These are phyloP conservation scores for Umbelopsis sp. DNA, from an alignment of 192 early-diverging fungal species.

Conservation along the genomic window DNA sequence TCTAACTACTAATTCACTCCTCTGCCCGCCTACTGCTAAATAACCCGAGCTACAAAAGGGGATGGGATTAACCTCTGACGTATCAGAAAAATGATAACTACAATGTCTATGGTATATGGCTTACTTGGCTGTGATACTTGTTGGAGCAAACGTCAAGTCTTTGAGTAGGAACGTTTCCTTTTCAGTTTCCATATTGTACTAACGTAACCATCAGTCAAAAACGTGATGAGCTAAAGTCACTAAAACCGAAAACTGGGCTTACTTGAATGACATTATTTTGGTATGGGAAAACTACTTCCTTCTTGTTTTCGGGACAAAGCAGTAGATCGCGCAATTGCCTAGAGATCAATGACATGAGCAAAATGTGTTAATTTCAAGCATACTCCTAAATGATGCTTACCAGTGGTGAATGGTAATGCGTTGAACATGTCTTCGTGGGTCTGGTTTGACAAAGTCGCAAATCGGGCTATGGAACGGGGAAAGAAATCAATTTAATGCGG, in stretches of 20 bases:
- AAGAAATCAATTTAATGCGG: neutral
- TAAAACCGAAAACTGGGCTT: neutral
- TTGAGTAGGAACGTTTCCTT: constrained; percentile 61
- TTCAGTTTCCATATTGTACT: constrained; percentile 53
- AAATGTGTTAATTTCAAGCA: too few species aligned
- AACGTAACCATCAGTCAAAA: constrained; percentile 27
- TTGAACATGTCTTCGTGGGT: constrained; percentile 70
- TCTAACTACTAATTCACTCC: constrained; percentile 79
- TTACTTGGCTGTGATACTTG: constrained; percentile 72
- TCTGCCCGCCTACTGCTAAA: constrained; percentile 90
- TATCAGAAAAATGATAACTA: neutral
- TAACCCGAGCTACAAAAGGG: constrained; percentile 66
- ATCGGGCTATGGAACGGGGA: neutral
- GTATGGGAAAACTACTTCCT: constrained; percentile 82
- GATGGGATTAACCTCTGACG: neutral
- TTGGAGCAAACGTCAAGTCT: constrained; percentile 78
- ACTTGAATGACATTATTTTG: constrained; percentile 61
- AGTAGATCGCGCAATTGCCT: constrained; percentile 95
- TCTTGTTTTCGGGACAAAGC: constrained; percentile 67
- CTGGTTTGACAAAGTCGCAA: constrained; percentile 54
- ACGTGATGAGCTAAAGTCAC: constrained; percentile 1
- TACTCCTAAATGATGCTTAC: constrained; percentile 29
- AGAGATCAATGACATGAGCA: constrained; percentile 5
- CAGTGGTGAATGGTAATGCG: constrained; percentile 93
- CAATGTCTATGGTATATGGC: neutral